A percentile compares a stretch with the other conserved stretches of the same genome.
phyloP scores from a whole-genome alignment of 495 filamentous ascomycete genomes.

The Cudoniella acicularis region DNA sequence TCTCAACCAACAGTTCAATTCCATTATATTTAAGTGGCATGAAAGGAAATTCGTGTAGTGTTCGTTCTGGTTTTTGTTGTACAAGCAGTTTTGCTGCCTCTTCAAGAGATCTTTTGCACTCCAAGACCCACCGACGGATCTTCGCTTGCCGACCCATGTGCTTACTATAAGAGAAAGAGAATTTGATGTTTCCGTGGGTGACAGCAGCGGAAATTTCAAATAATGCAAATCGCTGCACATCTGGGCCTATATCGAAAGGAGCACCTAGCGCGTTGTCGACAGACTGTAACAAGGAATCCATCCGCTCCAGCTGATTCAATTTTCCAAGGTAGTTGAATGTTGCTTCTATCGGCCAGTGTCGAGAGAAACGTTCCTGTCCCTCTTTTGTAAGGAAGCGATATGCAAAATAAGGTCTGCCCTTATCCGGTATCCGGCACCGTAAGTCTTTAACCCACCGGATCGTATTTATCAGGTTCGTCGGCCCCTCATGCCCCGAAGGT shows the following conservation, averaged over 20 bases:
- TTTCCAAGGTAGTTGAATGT: slow-evolving; percentile 43
- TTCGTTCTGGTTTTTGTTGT: slow-evolving; percentile 39
- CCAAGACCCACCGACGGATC: slow-evolving; percentile 29
- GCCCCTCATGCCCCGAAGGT: neutral
- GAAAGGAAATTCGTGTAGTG: slow-evolving; percentile 25
- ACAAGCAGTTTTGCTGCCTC: slow-evolving; percentile 38
- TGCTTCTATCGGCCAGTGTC: slow-evolving; percentile 15
- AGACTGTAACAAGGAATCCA: slow-evolving; percentile 22
- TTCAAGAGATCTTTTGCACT: slow-evolving; percentile 23
- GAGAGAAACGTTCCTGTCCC: neutral
- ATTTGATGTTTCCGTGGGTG: slow-evolving; percentile 15
- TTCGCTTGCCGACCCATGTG: slow-evolving; percentile 29
- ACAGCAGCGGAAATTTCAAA: slow-evolving; percentile 26
- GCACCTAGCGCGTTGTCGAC: slow-evolving; percentile 5
- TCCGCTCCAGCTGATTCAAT: slow-evolving; percentile 33
- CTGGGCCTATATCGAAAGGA: slow-evolving; percentile 38
- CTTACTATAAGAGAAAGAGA: slow-evolving; percentile 29
- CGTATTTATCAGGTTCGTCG: slow-evolving; percentile 11
- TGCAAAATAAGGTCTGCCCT: slow-evolving; percentile 43
- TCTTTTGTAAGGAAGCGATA: slow-evolving; percentile 19
- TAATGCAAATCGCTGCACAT: slow-evolving; percentile 31
- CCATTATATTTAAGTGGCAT: slow-evolving; percentile 26
- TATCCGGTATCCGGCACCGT: slow-evolving; percentile 34
- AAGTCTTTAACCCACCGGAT: slow-evolving; percentile 42
- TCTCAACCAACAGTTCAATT: slow-evolving; percentile 2